A percentile compares a stretch with the other conserved stretches of the same genome.
phyloP scores from a whole-genome alignment of 1,139 yeast genomes.

The Nakaseomyces kungkrabaensis region DNA sequence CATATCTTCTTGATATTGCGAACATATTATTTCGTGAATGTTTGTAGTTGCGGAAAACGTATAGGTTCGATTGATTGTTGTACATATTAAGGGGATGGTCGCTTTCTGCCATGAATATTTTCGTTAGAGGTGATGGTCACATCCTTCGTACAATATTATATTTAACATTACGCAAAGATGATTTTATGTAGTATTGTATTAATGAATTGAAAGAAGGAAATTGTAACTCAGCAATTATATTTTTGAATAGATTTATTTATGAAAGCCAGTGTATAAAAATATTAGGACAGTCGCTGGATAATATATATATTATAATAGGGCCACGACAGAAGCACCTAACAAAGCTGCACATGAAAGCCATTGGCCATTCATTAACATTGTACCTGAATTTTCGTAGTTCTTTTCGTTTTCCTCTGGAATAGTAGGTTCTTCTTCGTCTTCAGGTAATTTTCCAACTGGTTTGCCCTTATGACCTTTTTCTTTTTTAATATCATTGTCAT shows the following conservation, averaged over 20 bases:
- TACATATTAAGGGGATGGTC: neutral
- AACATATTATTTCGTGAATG: neutral
- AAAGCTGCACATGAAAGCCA: neutral
- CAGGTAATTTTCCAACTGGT: neutral
- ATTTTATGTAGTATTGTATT: no score
- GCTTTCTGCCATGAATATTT: no score
- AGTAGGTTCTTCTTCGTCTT: neutral
- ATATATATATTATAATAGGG: neutral
- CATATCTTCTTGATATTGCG: neutral
- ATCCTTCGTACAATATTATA: no score
- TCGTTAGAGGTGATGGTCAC: no score
- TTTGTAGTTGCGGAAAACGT: slow-evolving; percentile 1
- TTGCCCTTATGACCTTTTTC: slow-evolving; percentile 1
- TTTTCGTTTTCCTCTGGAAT: neutral
- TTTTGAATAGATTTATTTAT: no score
- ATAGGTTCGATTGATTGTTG: neutral
- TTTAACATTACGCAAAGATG: no score
- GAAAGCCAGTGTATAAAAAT: no score
- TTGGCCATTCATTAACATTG: neutral
- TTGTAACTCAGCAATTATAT: no score
- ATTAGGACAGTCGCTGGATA: no score
- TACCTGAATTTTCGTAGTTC: neutral
- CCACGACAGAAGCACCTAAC: neutral
- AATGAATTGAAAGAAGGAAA: no score
- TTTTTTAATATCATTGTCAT: neutral